A percentile compares a stretch with the other conserved stretches of the same genome.
phyloP scores from a whole-genome alignment of 2,329 filamentous ascomycete genomes.

The Talaromyces amestolkiae region DNA sequence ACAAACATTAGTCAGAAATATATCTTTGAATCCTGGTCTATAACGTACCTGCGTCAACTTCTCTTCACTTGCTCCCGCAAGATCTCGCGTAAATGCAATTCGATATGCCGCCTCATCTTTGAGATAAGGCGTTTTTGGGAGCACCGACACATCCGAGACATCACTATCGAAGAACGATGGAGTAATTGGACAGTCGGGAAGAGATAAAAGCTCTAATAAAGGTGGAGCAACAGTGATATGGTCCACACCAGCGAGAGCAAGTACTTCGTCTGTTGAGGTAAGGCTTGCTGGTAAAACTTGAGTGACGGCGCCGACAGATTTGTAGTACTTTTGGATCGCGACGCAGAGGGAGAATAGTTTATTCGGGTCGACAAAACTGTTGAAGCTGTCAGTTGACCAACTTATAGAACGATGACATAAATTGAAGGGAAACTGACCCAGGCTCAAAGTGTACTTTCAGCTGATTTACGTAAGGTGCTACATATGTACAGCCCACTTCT shows the following conservation, averaged over 20 bases:
- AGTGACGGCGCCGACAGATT: conserved; percentile 42
- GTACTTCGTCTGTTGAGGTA: conserved; percentile 58
- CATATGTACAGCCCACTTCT: conserved; percentile 59
- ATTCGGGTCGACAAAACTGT: conserved; percentile 29
- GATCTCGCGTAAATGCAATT: conserved; percentile 51
- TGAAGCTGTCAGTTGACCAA: not conserved
- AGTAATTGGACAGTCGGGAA: conserved; percentile 19
- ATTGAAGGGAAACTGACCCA: conserved; percentile 23
- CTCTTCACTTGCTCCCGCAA: conserved; percentile 41
- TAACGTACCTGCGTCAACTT: conserved; percentile 48
- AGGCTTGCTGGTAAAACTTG: conserved; percentile 58
- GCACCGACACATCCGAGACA: conserved; percentile 10
- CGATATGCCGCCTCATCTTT: conserved; percentile 51
- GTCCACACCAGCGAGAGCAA: conserved; percentile 56
- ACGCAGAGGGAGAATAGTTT: conserved; percentile 50
- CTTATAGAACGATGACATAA: no score
- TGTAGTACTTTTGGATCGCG: conserved; percentile 54
- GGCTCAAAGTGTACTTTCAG: conserved; percentile 60
- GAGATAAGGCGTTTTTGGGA: conserved; percentile 29
- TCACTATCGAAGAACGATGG: conserved; percentile 30
- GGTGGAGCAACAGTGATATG: conserved; percentile 60
- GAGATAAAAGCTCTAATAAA: conserved; percentile 50
- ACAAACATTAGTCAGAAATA: conserved; percentile 2
- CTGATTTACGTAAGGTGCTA: conserved; percentile 65
- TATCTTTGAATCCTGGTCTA: not conserved